Conservation (phyloP, 495 filamentous ascomycete species). For the Daldinia grandis region DNA sequence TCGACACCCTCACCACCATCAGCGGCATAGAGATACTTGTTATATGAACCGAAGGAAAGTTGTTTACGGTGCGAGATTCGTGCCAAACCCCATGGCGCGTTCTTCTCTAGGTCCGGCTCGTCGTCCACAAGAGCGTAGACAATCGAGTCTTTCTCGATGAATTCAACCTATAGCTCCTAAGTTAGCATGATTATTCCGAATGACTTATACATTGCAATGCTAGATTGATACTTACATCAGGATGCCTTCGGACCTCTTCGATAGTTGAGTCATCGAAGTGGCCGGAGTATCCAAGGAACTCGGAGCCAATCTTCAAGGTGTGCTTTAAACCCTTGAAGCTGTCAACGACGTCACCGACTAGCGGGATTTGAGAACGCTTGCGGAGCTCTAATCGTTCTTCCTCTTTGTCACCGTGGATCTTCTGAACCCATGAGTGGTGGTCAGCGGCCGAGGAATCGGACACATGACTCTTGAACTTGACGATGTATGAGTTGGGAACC, state of each 20-base stretch:
- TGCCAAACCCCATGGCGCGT: constrained; percentile 96
- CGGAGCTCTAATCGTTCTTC: constrained; percentile 76
- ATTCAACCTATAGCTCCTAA: constrained; percentile 75
- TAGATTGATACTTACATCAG: constrained; percentile 79
- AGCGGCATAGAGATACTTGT: constrained; percentile 94
- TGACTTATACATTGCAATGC: background rate
- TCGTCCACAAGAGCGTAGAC: constrained; percentile 70
- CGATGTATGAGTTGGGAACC: constrained; percentile 92
- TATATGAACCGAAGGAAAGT: constrained; percentile 90
- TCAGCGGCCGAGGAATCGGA: constrained; percentile 67
- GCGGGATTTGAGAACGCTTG: constrained; percentile 84
- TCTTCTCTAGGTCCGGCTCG: constrained; percentile 75
- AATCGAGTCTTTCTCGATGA: constrained; percentile 91
- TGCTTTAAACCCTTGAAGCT: constrained; percentile 89
- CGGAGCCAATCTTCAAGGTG: constrained; percentile 88
- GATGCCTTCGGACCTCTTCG: constrained; percentile 92
- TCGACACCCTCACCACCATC: constrained; percentile 98
- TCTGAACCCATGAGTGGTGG: constrained; percentile 93
- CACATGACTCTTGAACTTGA: constrained; percentile 98
- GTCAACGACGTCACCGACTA: constrained; percentile 71
- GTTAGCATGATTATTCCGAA: constrained; percentile 23
- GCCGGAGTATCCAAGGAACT: constrained; percentile 89
- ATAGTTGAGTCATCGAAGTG: constrained; percentile 94
- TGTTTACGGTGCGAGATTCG: constrained; percentile 93
- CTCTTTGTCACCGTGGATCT: constrained; percentile 72